Percentiles rank a stretch among this genome's conserved stretches.
Conservation (phyloP, 2,329 filamentous ascomycete species). For the Cryphonectria japonica region DNA sequence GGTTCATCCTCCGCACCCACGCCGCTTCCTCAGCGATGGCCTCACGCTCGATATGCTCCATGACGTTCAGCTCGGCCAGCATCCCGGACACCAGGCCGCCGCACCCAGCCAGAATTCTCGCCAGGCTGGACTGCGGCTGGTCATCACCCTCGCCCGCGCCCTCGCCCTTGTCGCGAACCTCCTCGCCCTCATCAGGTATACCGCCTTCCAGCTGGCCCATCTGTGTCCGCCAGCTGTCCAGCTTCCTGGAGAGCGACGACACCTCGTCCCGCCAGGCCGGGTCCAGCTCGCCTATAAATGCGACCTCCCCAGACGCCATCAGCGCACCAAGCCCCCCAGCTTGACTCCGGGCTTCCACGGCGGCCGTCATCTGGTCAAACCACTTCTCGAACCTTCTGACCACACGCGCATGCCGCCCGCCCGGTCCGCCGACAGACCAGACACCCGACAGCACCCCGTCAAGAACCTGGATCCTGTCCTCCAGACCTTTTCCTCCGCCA, state of each 20-base stretch:
- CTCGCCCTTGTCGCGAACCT: slow-evolving; percentile 14
- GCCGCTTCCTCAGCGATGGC: slow-evolving; percentile 58
- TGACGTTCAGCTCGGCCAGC: slow-evolving; percentile 64
- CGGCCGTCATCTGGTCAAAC: slow-evolving; percentile 52
- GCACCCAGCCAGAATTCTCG: slow-evolving; percentile 52
- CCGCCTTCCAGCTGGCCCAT: slow-evolving; percentile 47
- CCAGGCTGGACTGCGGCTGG: slow-evolving; percentile 46
- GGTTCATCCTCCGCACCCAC: slow-evolving; percentile 62
- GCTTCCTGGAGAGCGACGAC: slow-evolving; percentile 52
- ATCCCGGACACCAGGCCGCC: slow-evolving; percentile 58
- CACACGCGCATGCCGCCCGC: slow-evolving; percentile 59
- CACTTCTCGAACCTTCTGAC: slow-evolving; percentile 64
- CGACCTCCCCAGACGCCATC: slow-evolving; percentile 37
- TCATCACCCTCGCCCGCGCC: slow-evolving; percentile 24
- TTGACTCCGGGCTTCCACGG: slow-evolving; percentile 48
- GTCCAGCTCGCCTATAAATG: slow-evolving; percentile 61
- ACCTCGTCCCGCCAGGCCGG: slow-evolving; percentile 63
- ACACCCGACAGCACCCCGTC: slow-evolving; percentile 60
- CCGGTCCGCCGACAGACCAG: slow-evolving; percentile 60
- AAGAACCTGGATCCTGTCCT: slow-evolving; percentile 61
- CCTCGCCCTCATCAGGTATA: slow-evolving; percentile 28
- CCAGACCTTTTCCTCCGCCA: slow-evolving; percentile 45
- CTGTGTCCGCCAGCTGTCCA: slow-evolving; percentile 58
- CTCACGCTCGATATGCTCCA: slow-evolving; percentile 64
- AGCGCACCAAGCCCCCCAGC: slow-evolving; percentile 39